These are phyloP conservation scores for Parietichytrium sp. DNA, from an alignment of 108 stramenopile species.

Conservation along the genomic window DNA sequence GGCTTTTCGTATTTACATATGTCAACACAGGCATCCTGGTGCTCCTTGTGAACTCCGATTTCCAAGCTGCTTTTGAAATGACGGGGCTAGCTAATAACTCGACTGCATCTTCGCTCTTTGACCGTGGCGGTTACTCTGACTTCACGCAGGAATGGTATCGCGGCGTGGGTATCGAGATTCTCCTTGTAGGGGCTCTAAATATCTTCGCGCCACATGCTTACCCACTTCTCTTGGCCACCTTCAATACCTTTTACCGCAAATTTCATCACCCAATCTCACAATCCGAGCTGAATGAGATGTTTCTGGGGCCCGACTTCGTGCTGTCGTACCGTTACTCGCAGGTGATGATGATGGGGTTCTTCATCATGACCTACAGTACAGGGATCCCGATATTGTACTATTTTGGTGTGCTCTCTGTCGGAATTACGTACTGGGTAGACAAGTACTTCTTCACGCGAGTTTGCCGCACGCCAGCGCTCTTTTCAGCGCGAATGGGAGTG, in stretches of 20 bases:
- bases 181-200: background rate
- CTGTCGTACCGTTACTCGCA: background rate
- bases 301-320: constrained; percentile 8
- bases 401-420: background rate
- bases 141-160: constrained; percentile 7
- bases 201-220: constrained; percentile 7
- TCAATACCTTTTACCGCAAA: background rate
- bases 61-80: background rate
- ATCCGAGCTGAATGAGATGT: constrained; percentile 23
- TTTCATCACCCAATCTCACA: background rate
- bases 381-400: background rate
- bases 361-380: constrained; percentile 12
- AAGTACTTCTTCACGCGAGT: constrained; percentile 28
- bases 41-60: constrained; percentile 4
- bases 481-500: background rate
- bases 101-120: no score
- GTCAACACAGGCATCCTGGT: background rate
- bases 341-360: background rate
- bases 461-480: constrained; percentile 25
- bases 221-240: background rate
- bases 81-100: no score
- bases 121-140: background rate
- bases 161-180: background rate
- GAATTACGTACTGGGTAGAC: background rate
- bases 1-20: background rate